Conservation (phyloP, 345 rosid genomes). For the Gossypium australe region DNA sequence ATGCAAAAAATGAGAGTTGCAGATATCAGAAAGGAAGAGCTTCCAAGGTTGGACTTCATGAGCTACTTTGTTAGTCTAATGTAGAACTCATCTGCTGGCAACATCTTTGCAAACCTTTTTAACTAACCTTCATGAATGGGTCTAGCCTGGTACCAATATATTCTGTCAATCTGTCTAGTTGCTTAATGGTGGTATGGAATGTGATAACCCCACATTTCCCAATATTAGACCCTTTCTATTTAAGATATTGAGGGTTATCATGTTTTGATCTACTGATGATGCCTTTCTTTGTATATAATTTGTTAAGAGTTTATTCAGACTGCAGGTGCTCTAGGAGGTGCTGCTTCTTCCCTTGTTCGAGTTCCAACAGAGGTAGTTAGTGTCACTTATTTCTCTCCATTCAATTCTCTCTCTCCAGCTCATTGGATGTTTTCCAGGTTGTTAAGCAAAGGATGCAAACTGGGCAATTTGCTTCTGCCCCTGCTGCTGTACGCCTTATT, state of each 20-base stretch:
- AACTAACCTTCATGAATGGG: not conserved
- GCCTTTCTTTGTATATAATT: constrained; percentile 13
- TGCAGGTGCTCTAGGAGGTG: constrained; percentile 78
- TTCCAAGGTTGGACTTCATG: not conserved
- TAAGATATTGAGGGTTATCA: not conserved
- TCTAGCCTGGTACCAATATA: not conserved
- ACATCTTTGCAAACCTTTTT: not conserved
- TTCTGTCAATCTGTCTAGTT: not conserved
- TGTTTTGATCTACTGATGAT: constrained; percentile 11
- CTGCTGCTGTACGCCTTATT: constrained; percentile 59
- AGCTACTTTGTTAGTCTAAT: not conserved
- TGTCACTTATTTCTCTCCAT: not conserved
- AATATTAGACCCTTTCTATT: constrained; percentile 1
- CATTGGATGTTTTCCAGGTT: constrained; percentile 37
- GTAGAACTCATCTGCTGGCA: not conserved
- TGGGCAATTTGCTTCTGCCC: constrained; percentile 63
- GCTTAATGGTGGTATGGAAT: not conserved
- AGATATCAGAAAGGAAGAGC: not conserved
- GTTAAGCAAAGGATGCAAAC: constrained; percentile 77
- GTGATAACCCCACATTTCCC: not conserved
- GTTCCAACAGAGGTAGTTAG: constrained; percentile 67
- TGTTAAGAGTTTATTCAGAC: constrained; percentile 49
- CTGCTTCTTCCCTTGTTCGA: constrained; percentile 68
- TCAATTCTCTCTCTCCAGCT: not conserved
- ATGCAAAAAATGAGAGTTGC: not conserved